phyloP scores from a whole-genome alignment of 148 eudicot genomes.

The Euryodendron excelsum region DNA sequence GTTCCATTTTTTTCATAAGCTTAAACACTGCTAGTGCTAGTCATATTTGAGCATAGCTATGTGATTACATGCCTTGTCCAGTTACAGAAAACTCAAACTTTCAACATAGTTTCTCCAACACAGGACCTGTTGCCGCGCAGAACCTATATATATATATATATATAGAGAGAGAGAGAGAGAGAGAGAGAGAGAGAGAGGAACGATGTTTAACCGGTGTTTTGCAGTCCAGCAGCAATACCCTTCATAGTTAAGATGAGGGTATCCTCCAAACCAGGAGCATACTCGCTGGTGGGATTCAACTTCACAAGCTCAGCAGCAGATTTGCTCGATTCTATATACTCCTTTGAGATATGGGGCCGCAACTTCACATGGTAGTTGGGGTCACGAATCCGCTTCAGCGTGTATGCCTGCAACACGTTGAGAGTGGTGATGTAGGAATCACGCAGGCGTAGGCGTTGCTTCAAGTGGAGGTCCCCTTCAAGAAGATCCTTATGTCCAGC shows the following conservation, averaged over 20 bases:
- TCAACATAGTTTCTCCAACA: background rate
- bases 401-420: conserved; percentile 81
- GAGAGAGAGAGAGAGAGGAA: background rate
- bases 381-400: conserved; percentile 86
- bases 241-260: conserved; percentile 98
- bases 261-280: conserved; percentile 96
- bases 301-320: conserved; percentile 73
- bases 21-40: background rate
- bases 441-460: conserved; percentile 77
- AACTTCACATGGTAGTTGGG: conserved; percentile 61
- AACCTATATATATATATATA: no score
- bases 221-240: conserved; percentile 99
- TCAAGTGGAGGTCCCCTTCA: conserved; percentile 85
- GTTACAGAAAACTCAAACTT: conserved; percentile 13
- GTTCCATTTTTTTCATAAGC: background rate
- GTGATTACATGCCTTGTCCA: background rate
- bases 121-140: background rate
- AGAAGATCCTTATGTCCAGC: conserved; percentile 92
- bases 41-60: conserved; percentile 6
- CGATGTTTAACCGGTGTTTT: conserved; percentile 73
- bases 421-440: conserved; percentile 93
- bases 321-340: conserved; percentile 60
- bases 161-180: no score
- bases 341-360: conserved; percentile 90
- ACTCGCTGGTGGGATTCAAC: conserved; percentile 88